Conservation (phyloP, 192 early-diverging fungal genomes). For the Entomortierella lignicola region DNA sequence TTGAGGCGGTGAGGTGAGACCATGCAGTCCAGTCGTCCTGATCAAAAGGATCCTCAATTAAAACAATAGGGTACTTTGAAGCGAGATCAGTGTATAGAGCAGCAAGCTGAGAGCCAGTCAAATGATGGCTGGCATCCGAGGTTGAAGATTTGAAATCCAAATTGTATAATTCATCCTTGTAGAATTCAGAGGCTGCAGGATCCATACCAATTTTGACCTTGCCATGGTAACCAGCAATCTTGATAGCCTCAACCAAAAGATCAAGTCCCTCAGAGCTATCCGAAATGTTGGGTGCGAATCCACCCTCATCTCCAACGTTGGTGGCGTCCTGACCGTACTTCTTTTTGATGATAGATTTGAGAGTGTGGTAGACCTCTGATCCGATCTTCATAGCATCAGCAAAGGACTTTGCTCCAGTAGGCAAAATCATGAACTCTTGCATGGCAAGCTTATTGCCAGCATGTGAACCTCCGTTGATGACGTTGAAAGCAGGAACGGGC, state of each 20-base stretch:
- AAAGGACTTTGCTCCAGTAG: slow-evolving; percentile 93
- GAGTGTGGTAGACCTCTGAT: slow-evolving; percentile 95
- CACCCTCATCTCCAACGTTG: slow-evolving; percentile 99
- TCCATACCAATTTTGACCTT: slow-evolving; percentile 99
- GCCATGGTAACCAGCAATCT: slow-evolving; percentile 93
- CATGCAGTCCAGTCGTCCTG: slow-evolving; percentile 98
- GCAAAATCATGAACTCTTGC: slow-evolving; percentile 99
- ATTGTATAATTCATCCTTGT: slow-evolving; percentile 95
- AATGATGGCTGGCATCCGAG: slow-evolving; percentile 77
- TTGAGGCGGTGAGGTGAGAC: slow-evolving; percentile 74
- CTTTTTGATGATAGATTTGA: slow-evolving; percentile 97
- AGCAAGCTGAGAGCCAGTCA: slow-evolving; percentile 82
- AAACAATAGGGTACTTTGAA: slow-evolving; percentile 90
- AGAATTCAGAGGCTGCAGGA: slow-evolving; percentile 98
- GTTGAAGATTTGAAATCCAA: slow-evolving; percentile 97
- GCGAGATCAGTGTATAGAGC: slow-evolving; percentile 86
- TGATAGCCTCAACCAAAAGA: slow-evolving; percentile 90
- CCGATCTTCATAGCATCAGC: slow-evolving; percentile 98
- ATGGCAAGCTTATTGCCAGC: slow-evolving; percentile 99
- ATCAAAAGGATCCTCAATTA: slow-evolving; percentile 99
- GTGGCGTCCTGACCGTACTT: slow-evolving; percentile 99
- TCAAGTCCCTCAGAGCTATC: slow-evolving; percentile 96
- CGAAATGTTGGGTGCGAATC: slow-evolving; percentile 99
- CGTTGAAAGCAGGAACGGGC: slow-evolving; percentile 98
- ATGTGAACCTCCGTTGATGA: slow-evolving; percentile 99